Conservation (phyloP, 495 filamentous ascomycete genomes). For the Usnea hakonensis region DNA sequence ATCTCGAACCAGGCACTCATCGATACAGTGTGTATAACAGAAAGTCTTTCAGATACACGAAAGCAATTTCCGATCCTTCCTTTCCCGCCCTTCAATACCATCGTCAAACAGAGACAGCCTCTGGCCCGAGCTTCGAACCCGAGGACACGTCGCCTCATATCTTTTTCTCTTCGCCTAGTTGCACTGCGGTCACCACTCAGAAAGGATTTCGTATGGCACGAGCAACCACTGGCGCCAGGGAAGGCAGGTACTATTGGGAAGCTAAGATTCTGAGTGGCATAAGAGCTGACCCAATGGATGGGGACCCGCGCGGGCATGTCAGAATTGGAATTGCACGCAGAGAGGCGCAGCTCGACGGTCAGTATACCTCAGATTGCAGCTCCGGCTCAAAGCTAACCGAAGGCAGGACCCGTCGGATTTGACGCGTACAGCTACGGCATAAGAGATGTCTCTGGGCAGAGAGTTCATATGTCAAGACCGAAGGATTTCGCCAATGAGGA, state of each 20-base stretch:
- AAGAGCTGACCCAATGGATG: constrained; percentile 24
- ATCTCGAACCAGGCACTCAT: background rate
- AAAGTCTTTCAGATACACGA: constrained; percentile 81
- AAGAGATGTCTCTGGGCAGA: constrained; percentile 80
- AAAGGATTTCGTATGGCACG: constrained; percentile 74
- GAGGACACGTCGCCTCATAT: constrained; percentile 81
- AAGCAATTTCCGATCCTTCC: constrained; percentile 78
- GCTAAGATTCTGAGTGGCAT: constrained; percentile 74
- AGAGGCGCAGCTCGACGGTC: constrained; percentile 76
- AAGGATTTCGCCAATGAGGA: constrained; percentile 57
- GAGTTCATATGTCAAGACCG: constrained; percentile 86
- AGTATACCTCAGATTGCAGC: background rate
- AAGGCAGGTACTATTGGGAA: constrained; percentile 91
- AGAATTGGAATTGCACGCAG: constrained; percentile 84
- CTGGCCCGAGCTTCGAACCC: constrained; percentile 75
- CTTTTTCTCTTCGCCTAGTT: constrained; percentile 54
- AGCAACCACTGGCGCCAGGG: constrained; percentile 84
- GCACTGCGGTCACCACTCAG: constrained; percentile 56
- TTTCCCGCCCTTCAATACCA: constrained; percentile 85
- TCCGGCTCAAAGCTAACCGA: background rate
- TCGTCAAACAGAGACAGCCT: constrained; percentile 79
- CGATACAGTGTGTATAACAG: constrained; percentile 65
- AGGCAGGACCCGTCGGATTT: constrained; percentile 69
- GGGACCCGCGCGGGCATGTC: constrained; percentile 56
- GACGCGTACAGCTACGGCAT: constrained; percentile 96